A percentile compares a stretch with the other conserved stretches of the same genome.
These are phyloP conservation scores for Neolecta irregularis DNA, from an alignment of 1,139 yeast species.

Conservation along the genomic window DNA sequence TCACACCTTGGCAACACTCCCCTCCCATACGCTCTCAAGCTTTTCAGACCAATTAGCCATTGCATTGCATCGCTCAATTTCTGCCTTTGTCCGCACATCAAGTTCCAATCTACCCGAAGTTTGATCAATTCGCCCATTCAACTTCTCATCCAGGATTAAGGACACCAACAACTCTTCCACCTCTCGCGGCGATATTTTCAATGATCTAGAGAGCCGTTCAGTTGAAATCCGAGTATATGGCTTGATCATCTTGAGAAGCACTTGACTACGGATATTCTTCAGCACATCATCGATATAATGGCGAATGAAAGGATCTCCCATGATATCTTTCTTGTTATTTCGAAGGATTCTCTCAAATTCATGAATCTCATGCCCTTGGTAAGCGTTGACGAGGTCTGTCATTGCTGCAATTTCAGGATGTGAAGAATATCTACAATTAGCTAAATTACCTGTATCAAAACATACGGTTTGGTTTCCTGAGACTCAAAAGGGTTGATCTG, in stretches of 20 bases:
- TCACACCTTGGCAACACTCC: no score
- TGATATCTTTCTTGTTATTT: slow-evolving; percentile 20
- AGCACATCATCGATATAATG: slow-evolving; percentile 20
- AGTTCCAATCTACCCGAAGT: slow-evolving; percentile 13
- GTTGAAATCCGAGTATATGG: slow-evolving; percentile 28
- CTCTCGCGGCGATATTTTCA: slow-evolving; percentile 21
- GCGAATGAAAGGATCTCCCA: slow-evolving; percentile 18
- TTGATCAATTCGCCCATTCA: slow-evolving; percentile 17
- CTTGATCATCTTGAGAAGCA: slow-evolving; percentile 25
- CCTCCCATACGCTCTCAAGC: no score
- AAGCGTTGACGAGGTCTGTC: slow-evolving; percentile 27
- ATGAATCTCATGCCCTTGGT: slow-evolving; percentile 27
- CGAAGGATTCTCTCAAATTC: slow-evolving; percentile 23
- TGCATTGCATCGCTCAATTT: no score
- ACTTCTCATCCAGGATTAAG: slow-evolving; percentile 32
- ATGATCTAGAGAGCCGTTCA: slow-evolving; percentile 21
- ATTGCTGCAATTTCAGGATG: slow-evolving; percentile 26
- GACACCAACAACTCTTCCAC: slow-evolving; percentile 30
- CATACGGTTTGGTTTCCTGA: slow-evolving; percentile 33
- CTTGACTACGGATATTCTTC: slow-evolving; percentile 24
- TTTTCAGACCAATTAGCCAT: no score
- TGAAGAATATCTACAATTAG: no score
- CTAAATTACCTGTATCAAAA: no score
- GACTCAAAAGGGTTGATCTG: slow-evolving; percentile 51
- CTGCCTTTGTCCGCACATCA: no score